Base-by-base conservation (phyloP, 139 green algal genomes). In the Pedinophyceae sp. region DNA sequence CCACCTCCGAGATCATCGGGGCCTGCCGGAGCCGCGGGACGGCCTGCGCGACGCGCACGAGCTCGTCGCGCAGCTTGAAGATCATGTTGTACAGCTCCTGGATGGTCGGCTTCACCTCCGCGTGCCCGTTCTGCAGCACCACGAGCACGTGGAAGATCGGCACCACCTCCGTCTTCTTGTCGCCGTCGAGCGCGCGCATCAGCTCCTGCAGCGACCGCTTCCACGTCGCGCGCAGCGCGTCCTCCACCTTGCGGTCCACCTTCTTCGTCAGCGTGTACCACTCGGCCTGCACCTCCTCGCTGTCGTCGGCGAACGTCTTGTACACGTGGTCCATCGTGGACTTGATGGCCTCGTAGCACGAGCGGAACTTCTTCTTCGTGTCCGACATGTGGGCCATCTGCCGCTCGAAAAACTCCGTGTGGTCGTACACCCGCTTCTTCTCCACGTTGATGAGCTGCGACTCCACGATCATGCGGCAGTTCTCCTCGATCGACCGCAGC, bases 371-470 rank as follows among this genome's bases (percentile, higher is more conserved):
- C 5, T 53, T 23, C 22, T 23, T 5, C 30, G 77, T 68, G 53
- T 59, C 27, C 18, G 63, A 69, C 26, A 79, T 68, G 64, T 92
- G 79, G 46, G 67, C 52, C 1, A 57, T 52, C 63, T 94, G 85
- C 52, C 63, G 29, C 2, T 65, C 61, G 26, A 83, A 70, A 68
- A 91, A 94, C 52, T 87, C 83, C 0, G 48, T 41, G 60, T 81
- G 60, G 48, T 81, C 71, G 54, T 93, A 92, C 52, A 93, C 69
- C 27, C 73, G 72, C 82, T 94, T 94, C 60, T 80, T 78, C 68
- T 89, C 80, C 24, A 93, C 59, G 47, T 66, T 71, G 39, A 93
- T 63, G 24, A 93, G 75, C 65, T 81, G 60, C 43, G 77, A 69
- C 54, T 85, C 74, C 4, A 54, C 48, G 48, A 89, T 77, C 20